These are phyloP conservation scores for Canariomyces notabilis DNA, from an alignment of 2,329 filamentous ascomycete genomes.

Conservation along the genomic window DNA sequence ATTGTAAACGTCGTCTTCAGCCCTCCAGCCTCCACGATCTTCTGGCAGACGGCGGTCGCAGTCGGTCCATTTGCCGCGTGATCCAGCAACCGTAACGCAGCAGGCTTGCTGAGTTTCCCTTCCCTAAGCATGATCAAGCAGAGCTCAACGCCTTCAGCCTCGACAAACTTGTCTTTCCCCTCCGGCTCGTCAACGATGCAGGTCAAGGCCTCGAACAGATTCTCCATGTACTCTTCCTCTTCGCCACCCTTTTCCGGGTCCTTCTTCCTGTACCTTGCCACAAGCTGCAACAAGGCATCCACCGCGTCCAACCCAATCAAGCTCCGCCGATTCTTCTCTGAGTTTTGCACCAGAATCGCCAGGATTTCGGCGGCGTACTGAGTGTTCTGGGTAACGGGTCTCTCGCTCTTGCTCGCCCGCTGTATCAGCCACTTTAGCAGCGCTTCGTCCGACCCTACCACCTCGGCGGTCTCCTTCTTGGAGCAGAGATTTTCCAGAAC, in stretches of 20 bases:
- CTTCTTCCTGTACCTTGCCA: conserved; percentile 77
- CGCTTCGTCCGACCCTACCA: conserved; percentile 62
- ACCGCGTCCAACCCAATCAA: conserved; percentile 65
- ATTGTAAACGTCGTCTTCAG: conserved; percentile 80
- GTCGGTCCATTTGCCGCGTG: conserved; percentile 63
- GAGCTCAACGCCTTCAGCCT: conserved; percentile 88
- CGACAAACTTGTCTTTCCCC: conserved; percentile 77
- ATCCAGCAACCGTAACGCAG: conserved; percentile 77
- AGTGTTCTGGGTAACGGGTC: conserved; percentile 76
- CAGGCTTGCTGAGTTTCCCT: conserved; percentile 73
- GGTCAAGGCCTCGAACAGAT: conserved; percentile 81
- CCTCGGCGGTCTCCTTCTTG: conserved; percentile 61
- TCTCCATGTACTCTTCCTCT: conserved; percentile 93
- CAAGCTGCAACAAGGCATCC: conserved; percentile 74
- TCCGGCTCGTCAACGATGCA: conserved; percentile 69
- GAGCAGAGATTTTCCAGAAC: conserved; percentile 85
- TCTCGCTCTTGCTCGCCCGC: conserved; percentile 66
- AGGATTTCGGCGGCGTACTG: conserved; percentile 92
- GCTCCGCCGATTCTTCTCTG: conserved; percentile 56
- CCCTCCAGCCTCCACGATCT: conserved; percentile 75
- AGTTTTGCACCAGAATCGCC: conserved; percentile 79
- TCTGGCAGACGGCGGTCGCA: conserved; percentile 60
- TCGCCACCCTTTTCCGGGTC: conserved; percentile 82
- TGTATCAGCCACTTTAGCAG: conserved; percentile 73
- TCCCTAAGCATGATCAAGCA: conserved; percentile 88